phyloP scores from a whole-genome alignment of 2,329 filamentous ascomycete genomes.

The Exophiala dermatitidis region DNA sequence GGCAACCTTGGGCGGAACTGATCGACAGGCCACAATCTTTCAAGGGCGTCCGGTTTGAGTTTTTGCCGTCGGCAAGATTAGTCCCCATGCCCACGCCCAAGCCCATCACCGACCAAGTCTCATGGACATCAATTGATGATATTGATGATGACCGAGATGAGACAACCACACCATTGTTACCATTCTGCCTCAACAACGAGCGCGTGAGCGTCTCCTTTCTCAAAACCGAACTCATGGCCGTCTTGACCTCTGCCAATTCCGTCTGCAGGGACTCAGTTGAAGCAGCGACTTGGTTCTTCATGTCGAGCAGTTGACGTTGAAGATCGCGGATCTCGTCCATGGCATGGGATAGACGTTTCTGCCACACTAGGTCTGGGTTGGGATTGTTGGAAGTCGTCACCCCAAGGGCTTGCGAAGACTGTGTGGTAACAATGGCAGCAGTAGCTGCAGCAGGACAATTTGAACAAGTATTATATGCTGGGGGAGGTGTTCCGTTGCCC shows the following conservation, averaged over 20 bases:
- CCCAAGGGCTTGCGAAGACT: too few species aligned
- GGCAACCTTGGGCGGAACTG: too few species aligned
- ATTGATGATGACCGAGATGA: too few species aligned
- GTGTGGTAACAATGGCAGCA: too few species aligned
- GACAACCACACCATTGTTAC: too few species aligned
- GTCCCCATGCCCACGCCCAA: too few species aligned
- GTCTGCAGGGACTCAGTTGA: conserved; percentile 16
- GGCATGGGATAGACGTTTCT: conserved; percentile 21
- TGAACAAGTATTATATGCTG: conserved; percentile 8
- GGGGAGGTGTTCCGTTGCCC: conserved; percentile 5
- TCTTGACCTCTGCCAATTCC: conserved; percentile 22
- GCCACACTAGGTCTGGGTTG: conserved; percentile 21
- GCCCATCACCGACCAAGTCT: conserved; percentile 7
- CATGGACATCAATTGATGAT: not conserved
- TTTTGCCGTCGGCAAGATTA: too few species aligned
- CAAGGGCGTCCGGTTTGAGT: too few species aligned
- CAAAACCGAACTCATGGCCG: conserved; percentile 21
- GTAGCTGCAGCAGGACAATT: too few species aligned
- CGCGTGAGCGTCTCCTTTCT: conserved; percentile 20
- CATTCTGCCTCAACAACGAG: conserved; percentile 3
- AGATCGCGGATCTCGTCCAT: conserved; percentile 25
- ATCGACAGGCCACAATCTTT: too few species aligned
- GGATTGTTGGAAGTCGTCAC: not conserved
- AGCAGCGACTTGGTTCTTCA: conserved; percentile 17
- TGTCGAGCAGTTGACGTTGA: conserved; percentile 16